Evolutionary conservation across 2,329 filamentous ascomycete species (phyloP).

Genomic region (Aspergillus clavatus): DNA sequence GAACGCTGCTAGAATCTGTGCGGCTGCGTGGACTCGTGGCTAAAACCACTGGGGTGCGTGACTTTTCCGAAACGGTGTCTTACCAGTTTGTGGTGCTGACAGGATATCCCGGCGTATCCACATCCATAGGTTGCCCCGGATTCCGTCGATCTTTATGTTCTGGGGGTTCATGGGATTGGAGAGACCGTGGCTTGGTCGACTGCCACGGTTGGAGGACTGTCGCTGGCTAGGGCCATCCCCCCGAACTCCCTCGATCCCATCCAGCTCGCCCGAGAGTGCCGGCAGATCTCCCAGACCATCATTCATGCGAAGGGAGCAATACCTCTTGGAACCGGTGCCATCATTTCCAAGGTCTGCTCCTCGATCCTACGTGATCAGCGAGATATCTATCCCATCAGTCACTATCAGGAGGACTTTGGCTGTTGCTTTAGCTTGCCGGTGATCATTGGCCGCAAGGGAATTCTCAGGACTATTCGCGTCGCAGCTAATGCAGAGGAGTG

Average conservation of each 20-base stretch:
- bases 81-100: constrained; percentile 9
- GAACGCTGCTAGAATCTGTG: constrained; percentile 51
- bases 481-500: constrained; percentile 17
- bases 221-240: constrained; percentile 34
- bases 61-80: neutral
- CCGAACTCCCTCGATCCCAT: constrained; percentile 22
- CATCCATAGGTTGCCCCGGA: constrained; percentile 27
- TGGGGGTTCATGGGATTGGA: constrained; percentile 48
- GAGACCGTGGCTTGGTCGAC: constrained; percentile 48
- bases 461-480: constrained; percentile 33
- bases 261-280: constrained; percentile 42
- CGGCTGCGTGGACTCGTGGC: constrained; percentile 37
- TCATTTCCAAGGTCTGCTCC: constrained; percentile 47
- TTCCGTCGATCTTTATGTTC: constrained; percentile 41
- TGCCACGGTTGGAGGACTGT: constrained; percentile 41
- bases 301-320: constrained; percentile 49
- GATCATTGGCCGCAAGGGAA: constrained; percentile 45
- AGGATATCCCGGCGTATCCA: too few relatives aligned
- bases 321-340: constrained; percentile 48
- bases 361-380: constrained; percentile 48
- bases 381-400: constrained; percentile 46
- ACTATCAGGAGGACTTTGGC: constrained; percentile 45
- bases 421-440: constrained; percentile 50
- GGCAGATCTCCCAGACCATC: constrained; percentile 45
- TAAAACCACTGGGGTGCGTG: constrained; percentile 10